phyloP scores from a whole-genome alignment of 495 filamentous ascomycete species.

The Glarea lozoyensis region DNA sequence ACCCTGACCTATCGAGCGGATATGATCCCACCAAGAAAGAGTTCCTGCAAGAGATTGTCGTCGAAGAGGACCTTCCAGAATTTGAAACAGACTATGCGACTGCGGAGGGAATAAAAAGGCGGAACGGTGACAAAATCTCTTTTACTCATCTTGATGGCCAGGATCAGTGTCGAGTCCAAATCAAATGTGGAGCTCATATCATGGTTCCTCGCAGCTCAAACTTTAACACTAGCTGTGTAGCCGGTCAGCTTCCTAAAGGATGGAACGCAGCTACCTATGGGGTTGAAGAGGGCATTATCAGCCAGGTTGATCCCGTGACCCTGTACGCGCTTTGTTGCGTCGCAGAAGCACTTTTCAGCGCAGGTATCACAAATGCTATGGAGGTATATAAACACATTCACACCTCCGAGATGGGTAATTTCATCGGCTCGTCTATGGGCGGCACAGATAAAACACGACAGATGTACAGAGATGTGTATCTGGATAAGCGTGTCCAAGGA shows the following conservation, averaged over 20 bases:
- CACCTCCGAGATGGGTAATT: conserved; percentile 93
- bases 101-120: conserved; percentile 86
- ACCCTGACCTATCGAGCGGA: conserved; percentile 89
- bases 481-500: conserved; percentile 94
- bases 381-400: conserved; percentile 99
- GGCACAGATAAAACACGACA: conserved; percentile 79
- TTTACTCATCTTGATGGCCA: not conserved
- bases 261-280: conserved; percentile 93
- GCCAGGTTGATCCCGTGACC: conserved; percentile 89
- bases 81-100: conserved; percentile 94
- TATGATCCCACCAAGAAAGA: conserved; percentile 97
- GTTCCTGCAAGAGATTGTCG: conserved; percentile 88
- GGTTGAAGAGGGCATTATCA: conserved; percentile 91
- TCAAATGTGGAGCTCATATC: conserved; percentile 85
- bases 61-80: conserved; percentile 87
- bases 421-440: conserved; percentile 91
- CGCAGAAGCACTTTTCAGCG: conserved; percentile 74
- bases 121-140: conserved; percentile 96
- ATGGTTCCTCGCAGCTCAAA: conserved; percentile 93
- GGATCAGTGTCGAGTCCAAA: conserved; percentile 48
- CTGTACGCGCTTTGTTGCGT: conserved; percentile 86
- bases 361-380: conserved; percentile 94
- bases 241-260: conserved; percentile 89
- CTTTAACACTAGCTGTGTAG: conserved; percentile 86
- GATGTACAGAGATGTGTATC: conserved; percentile 92